Conservation (phyloP, 768 basidiomycete species). For the Panellus pusillus region DNA sequence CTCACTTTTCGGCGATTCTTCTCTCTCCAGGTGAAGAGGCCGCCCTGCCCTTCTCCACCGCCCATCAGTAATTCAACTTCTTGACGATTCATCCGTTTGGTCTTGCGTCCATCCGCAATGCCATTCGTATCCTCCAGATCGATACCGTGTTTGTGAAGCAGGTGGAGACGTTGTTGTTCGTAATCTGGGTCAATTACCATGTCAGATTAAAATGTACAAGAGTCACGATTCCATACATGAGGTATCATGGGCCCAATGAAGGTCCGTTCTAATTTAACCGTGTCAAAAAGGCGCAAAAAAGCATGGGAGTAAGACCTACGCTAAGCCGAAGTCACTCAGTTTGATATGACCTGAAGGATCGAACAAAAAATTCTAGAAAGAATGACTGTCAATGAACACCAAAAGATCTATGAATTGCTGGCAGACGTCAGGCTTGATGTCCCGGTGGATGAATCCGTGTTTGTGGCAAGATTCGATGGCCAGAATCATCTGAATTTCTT, state of each 20-base stretch:
- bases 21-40: constrained; percentile 94
- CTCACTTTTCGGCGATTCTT: constrained; percentile 87
- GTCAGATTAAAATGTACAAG: constrained; percentile 13
- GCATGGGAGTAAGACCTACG: constrained; percentile 55
- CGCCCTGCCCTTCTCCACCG: constrained; percentile 74
- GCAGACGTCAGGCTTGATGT: constrained; percentile 90
- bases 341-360: constrained; percentile 91
- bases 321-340: constrained; percentile 94
- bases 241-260: constrained; percentile 97
- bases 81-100: constrained; percentile 76
- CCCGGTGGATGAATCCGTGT: constrained; percentile 95
- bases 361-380: constrained; percentile 87
- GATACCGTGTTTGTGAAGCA: constrained; percentile 91
- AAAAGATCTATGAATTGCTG: constrained; percentile 19
- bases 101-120: constrained; percentile 66
- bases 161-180: constrained; percentile 86
- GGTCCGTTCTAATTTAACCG: constrained; percentile 62
- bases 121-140: constrained; percentile 83
- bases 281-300: constrained; percentile 13
- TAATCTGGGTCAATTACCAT: constrained; percentile 60
- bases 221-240: constrained; percentile 54
- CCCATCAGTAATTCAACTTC: constrained; percentile 86
- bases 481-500: constrained; percentile 74
- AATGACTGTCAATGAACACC: constrained; percentile 20
- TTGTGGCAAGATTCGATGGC: constrained; percentile 92